Evolutionary conservation across 2,329 filamentous ascomycete genomes (phyloP).

Genomic region (Nannizzia gypsea): DNA sequence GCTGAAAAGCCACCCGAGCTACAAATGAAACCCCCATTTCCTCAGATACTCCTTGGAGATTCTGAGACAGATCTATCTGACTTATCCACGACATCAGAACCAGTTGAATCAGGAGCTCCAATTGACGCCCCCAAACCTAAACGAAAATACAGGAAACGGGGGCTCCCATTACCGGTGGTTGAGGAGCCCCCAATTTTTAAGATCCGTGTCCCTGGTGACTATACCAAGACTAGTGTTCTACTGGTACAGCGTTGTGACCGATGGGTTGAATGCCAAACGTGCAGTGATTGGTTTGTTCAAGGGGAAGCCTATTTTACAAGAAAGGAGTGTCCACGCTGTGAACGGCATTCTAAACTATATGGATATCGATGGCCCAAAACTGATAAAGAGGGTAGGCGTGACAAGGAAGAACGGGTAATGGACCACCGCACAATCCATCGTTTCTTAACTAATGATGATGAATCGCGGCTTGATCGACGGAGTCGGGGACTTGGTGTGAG

Average conservation of each 20-base stretch:
- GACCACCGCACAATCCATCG: conserved; percentile 83
- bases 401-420: conserved; percentile 57
- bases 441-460: conserved; percentile 62
- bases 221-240: conserved; percentile 65
- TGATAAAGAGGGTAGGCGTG: conserved; percentile 60
- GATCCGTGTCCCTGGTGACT: conserved; percentile 58
- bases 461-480: conserved; percentile 36
- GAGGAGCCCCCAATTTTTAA: conserved; percentile 19
- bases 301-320: conserved; percentile 76
- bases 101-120: conserved; percentile 20
- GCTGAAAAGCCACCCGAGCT: not conserved
- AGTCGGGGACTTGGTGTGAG: conserved; percentile 27
- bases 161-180: conserved; percentile 28
- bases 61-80: conserved; percentile 19
- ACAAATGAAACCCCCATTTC: not conserved
- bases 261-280: conserved; percentile 85
- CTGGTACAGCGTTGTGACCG: conserved; percentile 63
- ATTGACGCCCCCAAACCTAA: conserved; percentile 15
- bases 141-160: conserved; percentile 18
- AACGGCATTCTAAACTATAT: conserved; percentile 90
- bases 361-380: conserved; percentile 96
- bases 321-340: conserved; percentile 79
- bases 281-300: conserved; percentile 72
- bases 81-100: conserved; percentile 19
- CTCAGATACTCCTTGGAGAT: not conserved